Evolutionary conservation across 2,329 filamentous ascomycete species (phyloP).

Genomic region (Coniochaeta prunicola): DNA sequence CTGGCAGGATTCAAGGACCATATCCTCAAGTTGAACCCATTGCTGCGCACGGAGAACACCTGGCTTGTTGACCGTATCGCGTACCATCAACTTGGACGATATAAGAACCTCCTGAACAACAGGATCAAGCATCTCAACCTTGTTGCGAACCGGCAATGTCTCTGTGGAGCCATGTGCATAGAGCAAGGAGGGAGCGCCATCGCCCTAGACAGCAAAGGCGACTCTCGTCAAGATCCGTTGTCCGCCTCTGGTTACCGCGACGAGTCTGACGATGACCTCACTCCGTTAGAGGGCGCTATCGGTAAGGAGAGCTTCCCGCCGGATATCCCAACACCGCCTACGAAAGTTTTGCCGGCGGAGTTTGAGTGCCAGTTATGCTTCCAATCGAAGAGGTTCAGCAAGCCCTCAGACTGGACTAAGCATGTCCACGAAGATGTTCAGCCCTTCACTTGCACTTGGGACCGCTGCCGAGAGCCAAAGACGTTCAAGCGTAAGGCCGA

Average conservation of each 20-base stretch:
- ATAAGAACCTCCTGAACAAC: constrained; percentile 65
- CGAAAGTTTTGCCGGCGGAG: constrained; percentile 68
- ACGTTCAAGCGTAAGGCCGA: constrained; percentile 94
- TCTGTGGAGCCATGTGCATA: constrained; percentile 55
- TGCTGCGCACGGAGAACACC: constrained; percentile 44
- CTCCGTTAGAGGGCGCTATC: constrained; percentile 61
- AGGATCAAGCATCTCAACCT: constrained; percentile 63
- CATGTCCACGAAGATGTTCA: constrained; percentile 92
- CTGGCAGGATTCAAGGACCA: constrained; percentile 71
- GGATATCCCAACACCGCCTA: constrained; percentile 77
- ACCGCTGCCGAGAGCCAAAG: constrained; percentile 73
- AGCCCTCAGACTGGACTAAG: constrained; percentile 95
- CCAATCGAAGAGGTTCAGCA: constrained; percentile 74
- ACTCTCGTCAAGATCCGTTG: constrained; percentile 48
- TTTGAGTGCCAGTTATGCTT: constrained; percentile 90
- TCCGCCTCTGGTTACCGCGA: constrained; percentile 45
- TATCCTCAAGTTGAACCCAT: constrained; percentile 67
- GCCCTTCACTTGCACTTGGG: constrained; percentile 89
- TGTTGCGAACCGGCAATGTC: constrained; percentile 48
- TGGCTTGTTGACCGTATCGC: constrained; percentile 76
- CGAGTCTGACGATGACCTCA: constrained; percentile 58
- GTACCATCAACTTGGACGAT: constrained; percentile 71
- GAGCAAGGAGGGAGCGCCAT: constrained; percentile 59
- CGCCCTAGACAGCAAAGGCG: constrained; percentile 52
- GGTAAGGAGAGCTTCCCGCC: constrained; percentile 67